Conservation (phyloP, 768 basidiomycete genomes). For the Butyriboletus loyo region DNA sequence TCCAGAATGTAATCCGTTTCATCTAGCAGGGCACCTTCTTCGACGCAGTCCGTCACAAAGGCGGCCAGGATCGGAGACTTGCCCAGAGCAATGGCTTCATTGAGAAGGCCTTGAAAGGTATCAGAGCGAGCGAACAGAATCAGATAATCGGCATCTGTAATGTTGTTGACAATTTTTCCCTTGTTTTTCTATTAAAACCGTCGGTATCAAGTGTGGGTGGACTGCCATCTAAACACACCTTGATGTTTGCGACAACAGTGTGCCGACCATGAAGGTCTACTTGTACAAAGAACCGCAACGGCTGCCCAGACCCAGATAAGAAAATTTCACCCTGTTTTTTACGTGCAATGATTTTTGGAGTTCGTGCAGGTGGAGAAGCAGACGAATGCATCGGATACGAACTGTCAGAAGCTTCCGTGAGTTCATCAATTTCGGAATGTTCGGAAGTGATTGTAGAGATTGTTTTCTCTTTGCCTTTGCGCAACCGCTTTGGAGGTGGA, state of each 20-base stretch:
- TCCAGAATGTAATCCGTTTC: conserved; percentile 44
- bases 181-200: conserved; percentile 53
- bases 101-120: conserved; percentile 48
- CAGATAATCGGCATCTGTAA: conserved; percentile 57
- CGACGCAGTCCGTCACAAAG: conserved; percentile 54
- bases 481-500: conserved; percentile 18
- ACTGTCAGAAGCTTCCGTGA: conserved; percentile 5
- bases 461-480: conserved; percentile 31
- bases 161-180: conserved; percentile 53
- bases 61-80: conserved; percentile 49
- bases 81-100: conserved; percentile 30
- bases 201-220: background rate
- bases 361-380: conserved; percentile 13
- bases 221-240: conserved; percentile 40
- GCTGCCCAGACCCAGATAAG: conserved; percentile 37
- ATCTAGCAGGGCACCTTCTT: conserved; percentile 42
- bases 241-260: conserved; percentile 51
- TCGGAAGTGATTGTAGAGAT: conserved; percentile 17
- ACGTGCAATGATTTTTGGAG: conserved; percentile 10
- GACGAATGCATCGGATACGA: conserved; percentile 11
- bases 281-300: conserved; percentile 62
- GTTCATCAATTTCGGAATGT: conserved; percentile 15
- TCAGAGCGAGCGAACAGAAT: conserved; percentile 53
- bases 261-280: conserved; percentile 58
- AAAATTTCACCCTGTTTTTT: conserved; percentile 41